Percentiles rank a stretch among this genome's conserved stretches.
Evolutionary conservation across 2,329 filamentous ascomycete genomes (phyloP).

Genomic region (Trichothecium roseum): DNA sequence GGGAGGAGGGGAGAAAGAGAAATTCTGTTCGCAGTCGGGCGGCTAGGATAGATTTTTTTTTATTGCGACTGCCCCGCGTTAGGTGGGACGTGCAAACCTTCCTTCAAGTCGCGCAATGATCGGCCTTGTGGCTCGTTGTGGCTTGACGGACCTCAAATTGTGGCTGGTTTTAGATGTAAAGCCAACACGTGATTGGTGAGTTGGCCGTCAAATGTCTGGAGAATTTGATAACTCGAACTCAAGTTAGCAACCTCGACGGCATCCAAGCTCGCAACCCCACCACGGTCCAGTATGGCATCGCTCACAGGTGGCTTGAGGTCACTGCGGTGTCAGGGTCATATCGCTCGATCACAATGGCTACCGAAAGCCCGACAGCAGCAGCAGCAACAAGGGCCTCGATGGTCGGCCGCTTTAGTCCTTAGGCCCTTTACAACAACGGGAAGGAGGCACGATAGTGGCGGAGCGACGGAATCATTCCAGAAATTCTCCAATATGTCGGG

Average conservation of each 20-base stretch:
- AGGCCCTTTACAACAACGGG: conserved; percentile 1
- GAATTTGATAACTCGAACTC: background rate
- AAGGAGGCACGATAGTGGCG: background rate
- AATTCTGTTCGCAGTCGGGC: conserved; percentile 5
- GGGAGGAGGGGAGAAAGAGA: conserved; percentile 10
- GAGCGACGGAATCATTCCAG: too few species aligned
- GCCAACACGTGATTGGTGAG: conserved; percentile 3
- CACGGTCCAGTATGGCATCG: conserved; percentile 19
- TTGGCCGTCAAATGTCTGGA: background rate
- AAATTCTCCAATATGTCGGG: too few species aligned
- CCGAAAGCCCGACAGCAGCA: background rate
- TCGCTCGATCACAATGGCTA: too few species aligned
- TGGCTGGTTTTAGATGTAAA: background rate
- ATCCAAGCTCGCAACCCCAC: conserved; percentile 5
- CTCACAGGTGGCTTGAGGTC: conserved; percentile 23
- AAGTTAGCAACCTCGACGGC: conserved; percentile 2
- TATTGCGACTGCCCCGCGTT: conserved; percentile 9
- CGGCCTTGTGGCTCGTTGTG: background rate
- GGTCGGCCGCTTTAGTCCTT: conserved; percentile 5
- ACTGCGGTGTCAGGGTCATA: conserved; percentile 19
- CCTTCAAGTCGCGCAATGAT: background rate
- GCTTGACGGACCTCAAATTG: conserved; percentile 1
- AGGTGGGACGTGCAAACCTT: conserved; percentile 1
- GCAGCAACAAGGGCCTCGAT: conserved; percentile 4
- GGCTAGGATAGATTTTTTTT: conserved; percentile 25